These are phyloP conservation scores for Auricularia cornea DNA, from an alignment of 768 basidiomycete species.

Conservation along the genomic window DNA sequence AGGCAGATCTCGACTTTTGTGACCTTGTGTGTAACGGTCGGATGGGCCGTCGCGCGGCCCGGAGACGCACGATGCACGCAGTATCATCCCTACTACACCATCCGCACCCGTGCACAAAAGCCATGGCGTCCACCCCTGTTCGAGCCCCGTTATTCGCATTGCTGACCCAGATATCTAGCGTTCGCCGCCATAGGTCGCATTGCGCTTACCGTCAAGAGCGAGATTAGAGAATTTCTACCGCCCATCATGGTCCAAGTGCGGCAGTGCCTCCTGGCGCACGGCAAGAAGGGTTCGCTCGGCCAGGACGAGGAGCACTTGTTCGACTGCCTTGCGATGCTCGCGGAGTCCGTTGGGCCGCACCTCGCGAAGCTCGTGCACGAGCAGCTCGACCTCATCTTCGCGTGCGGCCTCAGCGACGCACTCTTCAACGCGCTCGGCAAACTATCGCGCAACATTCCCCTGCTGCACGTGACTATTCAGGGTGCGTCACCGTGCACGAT, in stretches of 20 bases:
- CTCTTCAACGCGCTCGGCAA: conserved; percentile 29
- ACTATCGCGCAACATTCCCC: conserved; percentile 34
- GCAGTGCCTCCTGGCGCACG: conserved; percentile 31
- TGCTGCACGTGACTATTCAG: conserved; percentile 35
- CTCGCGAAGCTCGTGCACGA: conserved; percentile 41
- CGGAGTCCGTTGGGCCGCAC: conserved; percentile 33
- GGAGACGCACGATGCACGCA: no score
- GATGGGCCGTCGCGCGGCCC: no score
- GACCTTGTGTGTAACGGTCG: no score
- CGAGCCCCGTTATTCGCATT: no score
- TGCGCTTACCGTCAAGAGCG: conserved; percentile 32
- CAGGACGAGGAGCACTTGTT: conserved; percentile 31
- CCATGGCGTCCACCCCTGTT: no score
- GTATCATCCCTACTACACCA: no score
- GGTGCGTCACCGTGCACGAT: conserved; percentile 24
- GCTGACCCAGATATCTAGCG: conserved; percentile 15
- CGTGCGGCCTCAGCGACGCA: conserved; percentile 35
- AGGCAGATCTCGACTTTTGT: no score
- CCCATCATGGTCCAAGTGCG: conserved; percentile 34
- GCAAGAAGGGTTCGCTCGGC: conserved; percentile 32
- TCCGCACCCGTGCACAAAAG: no score
- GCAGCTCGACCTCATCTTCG: conserved; percentile 41
- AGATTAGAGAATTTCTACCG: conserved; percentile 38
- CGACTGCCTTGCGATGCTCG: conserved; percentile 36
- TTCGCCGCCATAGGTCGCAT: conserved; percentile 41